Evolutionary conservation across 2,329 filamentous ascomycete genomes (phyloP), one percentile per base, ranked within the genome.

Genomic region (Fusarium torulosum): DNA sequence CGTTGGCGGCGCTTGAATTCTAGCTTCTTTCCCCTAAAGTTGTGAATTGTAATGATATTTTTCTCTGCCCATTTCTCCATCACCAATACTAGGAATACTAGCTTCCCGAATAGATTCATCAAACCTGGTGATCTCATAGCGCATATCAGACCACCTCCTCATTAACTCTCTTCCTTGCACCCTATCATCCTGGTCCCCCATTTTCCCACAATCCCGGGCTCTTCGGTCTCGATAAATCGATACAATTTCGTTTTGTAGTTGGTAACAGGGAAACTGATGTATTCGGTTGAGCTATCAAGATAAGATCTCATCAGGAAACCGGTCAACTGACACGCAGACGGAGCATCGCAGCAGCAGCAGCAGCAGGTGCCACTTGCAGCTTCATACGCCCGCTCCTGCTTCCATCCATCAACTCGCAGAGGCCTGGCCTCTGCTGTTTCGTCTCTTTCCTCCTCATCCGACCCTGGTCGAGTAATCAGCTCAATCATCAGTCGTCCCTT

Each of bases 131-230:
- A 71, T 65, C 68, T 72, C 71, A 73, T 71, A 55, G 33, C 59
- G 53, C 67, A 69, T 63, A 71, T 73, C 71, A 73, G 71, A 64
- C 71, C 71, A 73, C 71, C 25, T 63, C 53, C 57, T 40, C 59
- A 44, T 65, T 58, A 47, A 65, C 68, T 71, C 59, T 62, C 53
- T 59, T 58, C 54, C 33, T 57, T 49, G 38, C 42, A 25, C 13
- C 27, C 33, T 13, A 37, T 50, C 59, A 42, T 52, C 43, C 65
- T 54, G 56, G 43, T 35, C 60, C 58, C 45, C 56, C 55, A 43
- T 11, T 33, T 57, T 57, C 53, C 55, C 20, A 13, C 45, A 33
- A 46, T 33, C 49, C 25, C 25, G 56, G 56, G 53, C 61, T 49
- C 45, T 38, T 53, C 60, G 56, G 66, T 44, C 66, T 52, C 63